Base-by-base conservation (phyloP, 441 rosid genomes). In the Mallotus japonicus region DNA sequence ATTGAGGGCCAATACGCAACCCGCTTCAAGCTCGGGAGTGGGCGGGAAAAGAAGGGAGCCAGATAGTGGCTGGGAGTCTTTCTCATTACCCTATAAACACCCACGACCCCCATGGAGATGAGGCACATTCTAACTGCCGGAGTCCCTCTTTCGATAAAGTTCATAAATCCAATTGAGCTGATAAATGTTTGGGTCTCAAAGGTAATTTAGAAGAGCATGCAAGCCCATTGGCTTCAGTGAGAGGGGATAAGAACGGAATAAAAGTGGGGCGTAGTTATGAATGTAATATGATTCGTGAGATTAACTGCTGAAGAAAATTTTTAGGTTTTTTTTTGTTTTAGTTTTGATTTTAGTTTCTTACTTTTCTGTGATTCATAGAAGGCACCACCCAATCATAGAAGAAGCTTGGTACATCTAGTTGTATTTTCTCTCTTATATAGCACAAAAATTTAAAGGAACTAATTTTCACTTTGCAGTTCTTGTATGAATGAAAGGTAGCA, bases 1-100 rank as follows among this genome's bases (percentile, higher is more conserved):
- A 57, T 72, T 85, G 19, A 78, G 90, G 78, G 81, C 77, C 70
- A 82, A 73, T 74, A 73, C 82, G 46, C 95, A 85, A 64, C 84
- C 92, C 14, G 78, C 92, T n/a, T 84, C 93, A 4, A 85, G 91
- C 82, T 85, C 95, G 9, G 85, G 86, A 47, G 73, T 82, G 17
- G 94, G 89, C 51, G 89, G 80, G 22, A 95, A 93, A 81, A 86
- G 97, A 73, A 91, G 92, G 85, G 97, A 93, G 78, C 94, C 96
- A 0, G 98, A 96, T 37, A 62, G 90, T 22, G 91, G 92, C 34
- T 86, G 97, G 97, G 98, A 93, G 40, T 71, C 73, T 4, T 84
- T 70, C 83, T 75, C 84, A 0, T 67, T 84, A 56, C 81, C 76
- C 53, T 79, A 76, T 74, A 83, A 85, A 76, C 85, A 84, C 76